Evolutionary conservation across 2,329 filamentous ascomycete genomes (phyloP).

Genomic region (Trematosphaeria pertusa): DNA sequence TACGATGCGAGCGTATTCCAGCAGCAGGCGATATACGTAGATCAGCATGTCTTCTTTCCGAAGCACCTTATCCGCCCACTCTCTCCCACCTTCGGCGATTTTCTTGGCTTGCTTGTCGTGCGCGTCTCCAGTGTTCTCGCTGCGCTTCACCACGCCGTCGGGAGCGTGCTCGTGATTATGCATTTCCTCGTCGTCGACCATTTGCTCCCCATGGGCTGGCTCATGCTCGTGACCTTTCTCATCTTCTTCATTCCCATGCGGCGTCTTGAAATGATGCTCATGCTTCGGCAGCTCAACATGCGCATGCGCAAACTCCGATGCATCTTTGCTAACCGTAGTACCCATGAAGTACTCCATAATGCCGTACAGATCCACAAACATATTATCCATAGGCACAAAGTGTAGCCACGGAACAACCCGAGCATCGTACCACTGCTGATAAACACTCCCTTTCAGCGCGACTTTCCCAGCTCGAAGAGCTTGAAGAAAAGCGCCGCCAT

Average conservation of each 20-base stretch:
- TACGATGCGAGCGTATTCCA: slow-evolving; percentile 53
- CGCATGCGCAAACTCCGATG: slow-evolving; percentile 17
- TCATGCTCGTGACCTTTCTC: not conserved
- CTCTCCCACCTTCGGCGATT: slow-evolving; percentile 70
- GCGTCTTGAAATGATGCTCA: slow-evolving; percentile 24
- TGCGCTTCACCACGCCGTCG: not conserved
- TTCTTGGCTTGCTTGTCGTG: slow-evolving; percentile 65
- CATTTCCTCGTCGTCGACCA: no score
- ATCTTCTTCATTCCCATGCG: slow-evolving; percentile 2
- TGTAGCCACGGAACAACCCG: slow-evolving; percentile 76
- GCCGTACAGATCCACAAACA: slow-evolving; percentile 74
- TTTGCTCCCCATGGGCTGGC: no score
- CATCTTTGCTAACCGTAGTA: slow-evolving; percentile 50
- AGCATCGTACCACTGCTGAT: slow-evolving; percentile 78
- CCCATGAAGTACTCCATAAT: slow-evolving; percentile 81
- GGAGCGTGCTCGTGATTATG: not conserved
- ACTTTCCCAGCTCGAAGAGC: slow-evolving; percentile 71
- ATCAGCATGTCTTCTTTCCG: slow-evolving; percentile 76
- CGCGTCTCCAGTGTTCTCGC: slow-evolving; percentile 1
- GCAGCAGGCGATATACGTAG: slow-evolving; percentile 67
- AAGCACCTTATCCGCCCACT: slow-evolving; percentile 73
- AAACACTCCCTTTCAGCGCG: slow-evolving; percentile 78
- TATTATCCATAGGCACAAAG: slow-evolving; percentile 80
- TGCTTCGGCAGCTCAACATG: slow-evolving; percentile 20
- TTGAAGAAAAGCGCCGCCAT: slow-evolving; percentile 30